These are phyloP conservation scores for Aspergillus sp. DNA, from an alignment of 2,329 filamentous ascomycete genomes.

Conservation along the genomic window DNA sequence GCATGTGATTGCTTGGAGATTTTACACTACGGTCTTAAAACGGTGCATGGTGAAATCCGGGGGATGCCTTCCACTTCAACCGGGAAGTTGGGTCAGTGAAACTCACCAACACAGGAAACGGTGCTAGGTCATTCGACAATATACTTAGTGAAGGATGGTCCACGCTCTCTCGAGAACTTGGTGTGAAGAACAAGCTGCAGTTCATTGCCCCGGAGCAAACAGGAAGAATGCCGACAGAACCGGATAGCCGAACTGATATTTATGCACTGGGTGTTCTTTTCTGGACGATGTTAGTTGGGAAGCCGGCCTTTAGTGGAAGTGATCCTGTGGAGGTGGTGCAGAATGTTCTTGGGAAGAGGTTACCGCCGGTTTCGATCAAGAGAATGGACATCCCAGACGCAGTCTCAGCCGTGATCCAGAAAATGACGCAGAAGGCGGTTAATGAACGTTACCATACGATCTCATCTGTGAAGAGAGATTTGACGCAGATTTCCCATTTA, in stretches of 20 bases:
- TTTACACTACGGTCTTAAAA: slow-evolving; percentile 80
- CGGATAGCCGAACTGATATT: slow-evolving; percentile 87
- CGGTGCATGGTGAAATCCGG: slow-evolving; percentile 86
- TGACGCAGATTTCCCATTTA: slow-evolving; percentile 68
- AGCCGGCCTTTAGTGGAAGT: slow-evolving; percentile 72
- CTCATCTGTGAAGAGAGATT: slow-evolving; percentile 77
- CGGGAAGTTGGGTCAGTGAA: slow-evolving; percentile 66
- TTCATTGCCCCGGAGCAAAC: slow-evolving; percentile 96
- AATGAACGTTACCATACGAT: slow-evolving; percentile 85
- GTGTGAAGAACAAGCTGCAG: slow-evolving; percentile 81
- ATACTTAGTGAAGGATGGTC: slow-evolving; percentile 87
- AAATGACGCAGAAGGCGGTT: slow-evolving; percentile 86
- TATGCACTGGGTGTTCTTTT: slow-evolving; percentile 88
- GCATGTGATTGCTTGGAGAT: slow-evolving; percentile 82
- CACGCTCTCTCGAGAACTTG: slow-evolving; percentile 72
- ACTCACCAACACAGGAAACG: slow-evolving; percentile 80
- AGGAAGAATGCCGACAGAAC: slow-evolving; percentile 85
- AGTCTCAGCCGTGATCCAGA: slow-evolving; percentile 77
- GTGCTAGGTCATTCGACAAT: slow-evolving; percentile 83
- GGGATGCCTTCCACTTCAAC: slow-evolving; percentile 88
- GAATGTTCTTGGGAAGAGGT: slow-evolving; percentile 72
- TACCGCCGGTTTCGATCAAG: slow-evolving; percentile 70
- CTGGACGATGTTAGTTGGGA: slow-evolving; percentile 77
- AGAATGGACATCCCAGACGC: slow-evolving; percentile 81
- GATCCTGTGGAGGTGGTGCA: slow-evolving; percentile 88